phyloP scores from a whole-genome alignment of 345 rosid genomes.

The Capsella bursapastoris region DNA sequence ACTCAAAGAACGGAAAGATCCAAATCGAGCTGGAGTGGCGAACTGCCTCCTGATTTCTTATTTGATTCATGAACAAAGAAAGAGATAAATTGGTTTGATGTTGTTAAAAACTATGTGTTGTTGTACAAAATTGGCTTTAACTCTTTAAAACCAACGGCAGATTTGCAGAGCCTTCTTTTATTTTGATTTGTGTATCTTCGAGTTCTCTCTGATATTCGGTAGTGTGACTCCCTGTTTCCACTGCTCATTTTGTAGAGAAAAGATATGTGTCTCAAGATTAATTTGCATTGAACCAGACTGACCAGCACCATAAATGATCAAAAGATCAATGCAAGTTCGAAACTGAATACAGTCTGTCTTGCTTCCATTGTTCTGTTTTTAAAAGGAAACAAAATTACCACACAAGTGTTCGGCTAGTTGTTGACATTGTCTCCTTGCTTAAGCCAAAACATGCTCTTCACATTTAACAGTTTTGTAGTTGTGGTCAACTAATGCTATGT shows the following conservation, averaged over 20 bases:
- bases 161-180: constrained; percentile 32
- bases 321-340: not conserved
- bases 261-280: not conserved
- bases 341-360: not conserved
- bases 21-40: constrained; percentile 94
- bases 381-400: too few relatives aligned
- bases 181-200: not conserved
- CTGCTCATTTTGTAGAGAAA: not conserved
- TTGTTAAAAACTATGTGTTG: constrained; percentile 34
- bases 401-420: not conserved
- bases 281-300: not conserved
- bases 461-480: not conserved
- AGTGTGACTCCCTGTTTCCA: not conserved
- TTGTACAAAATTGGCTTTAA: constrained; percentile 45
- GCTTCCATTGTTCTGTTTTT: not conserved
- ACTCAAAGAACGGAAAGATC: constrained; percentile 84
- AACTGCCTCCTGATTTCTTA: constrained; percentile 53
- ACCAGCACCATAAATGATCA: not conserved
- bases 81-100: constrained; percentile 34
- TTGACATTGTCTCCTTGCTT: not conserved
- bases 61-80: constrained; percentile 10
- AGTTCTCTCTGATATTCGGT: not conserved
- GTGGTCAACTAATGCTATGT: constrained; percentile 1
- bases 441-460: not conserved
- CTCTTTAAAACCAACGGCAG: constrained; percentile 35